Percentiles rank a stretch among this genome's conserved stretches.
phyloP scores from a whole-genome alignment of 352 stramenopile species.

The Phytophthora idaei region DNA sequence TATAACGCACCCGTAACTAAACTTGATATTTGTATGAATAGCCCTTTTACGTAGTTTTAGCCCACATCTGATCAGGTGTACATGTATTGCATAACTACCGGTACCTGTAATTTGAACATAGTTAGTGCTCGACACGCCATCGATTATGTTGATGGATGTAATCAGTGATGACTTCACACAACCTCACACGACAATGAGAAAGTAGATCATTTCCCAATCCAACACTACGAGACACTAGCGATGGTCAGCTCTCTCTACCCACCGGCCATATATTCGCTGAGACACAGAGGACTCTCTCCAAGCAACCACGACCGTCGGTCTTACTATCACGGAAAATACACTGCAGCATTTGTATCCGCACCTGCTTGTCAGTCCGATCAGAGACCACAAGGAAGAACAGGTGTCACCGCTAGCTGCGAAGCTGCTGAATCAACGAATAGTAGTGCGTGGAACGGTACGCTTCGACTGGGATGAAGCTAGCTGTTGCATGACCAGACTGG shows the following conservation, averaged over 20 bases:
- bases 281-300: background rate
- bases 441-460: conserved; percentile 10
- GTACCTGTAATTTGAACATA: too few relatives aligned
- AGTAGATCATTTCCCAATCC: background rate
- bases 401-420: background rate
- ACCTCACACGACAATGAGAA: too few relatives aligned
- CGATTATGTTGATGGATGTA: background rate
- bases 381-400: background rate
- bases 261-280: conserved; percentile 1
- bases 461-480: conserved; percentile 19
- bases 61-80: too few relatives aligned
- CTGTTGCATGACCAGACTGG: conserved; percentile 4
- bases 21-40: too few relatives aligned
- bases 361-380: background rate
- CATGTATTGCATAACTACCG: too few relatives aligned
- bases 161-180: background rate
- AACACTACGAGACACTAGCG: background rate
- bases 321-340: conserved; percentile 21
- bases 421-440: conserved; percentile 16
- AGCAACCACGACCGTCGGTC: background rate
- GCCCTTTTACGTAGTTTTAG: too few relatives aligned
- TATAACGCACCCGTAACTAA: too few relatives aligned
- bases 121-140: too few relatives aligned
- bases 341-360: conserved; percentile 17
- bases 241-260: conserved; percentile 8